Conservation (phyloP, 2,329 filamentous ascomycete genomes). For the Cladosporium phlei region DNA sequence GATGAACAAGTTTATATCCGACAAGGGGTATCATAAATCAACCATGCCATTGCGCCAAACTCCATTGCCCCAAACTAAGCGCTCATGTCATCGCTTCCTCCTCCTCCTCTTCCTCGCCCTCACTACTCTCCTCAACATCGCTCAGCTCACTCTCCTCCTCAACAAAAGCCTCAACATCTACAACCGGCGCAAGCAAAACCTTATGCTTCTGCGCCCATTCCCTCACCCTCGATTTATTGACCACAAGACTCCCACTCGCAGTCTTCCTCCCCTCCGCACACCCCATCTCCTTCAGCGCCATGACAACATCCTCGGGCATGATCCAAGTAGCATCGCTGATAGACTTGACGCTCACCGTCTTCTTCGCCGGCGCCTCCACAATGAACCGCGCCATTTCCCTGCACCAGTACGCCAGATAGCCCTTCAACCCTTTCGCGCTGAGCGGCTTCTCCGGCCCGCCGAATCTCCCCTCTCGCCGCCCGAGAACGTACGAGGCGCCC, state of each 20-base stretch:
- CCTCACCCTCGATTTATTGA: conserved; percentile 56
- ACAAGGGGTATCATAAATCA: conserved; percentile 11
- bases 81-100: neutral
- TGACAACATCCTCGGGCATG: conserved; percentile 74
- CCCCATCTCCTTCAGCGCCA: conserved; percentile 73
- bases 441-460: conserved; percentile 94
- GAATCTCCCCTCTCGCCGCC: conserved; percentile 72
- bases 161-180: conserved; percentile 70
- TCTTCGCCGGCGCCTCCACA: conserved; percentile 42
- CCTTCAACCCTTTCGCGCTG: conserved; percentile 74
- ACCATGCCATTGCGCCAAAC: neutral
- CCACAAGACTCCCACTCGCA: conserved; percentile 45
- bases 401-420: conserved; percentile 82
- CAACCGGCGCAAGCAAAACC: conserved; percentile 60
- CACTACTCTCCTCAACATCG: conserved; percentile 24
- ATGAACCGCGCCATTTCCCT: conserved; percentile 72
- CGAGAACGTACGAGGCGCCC: conserved; percentile 89
- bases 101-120: neutral
- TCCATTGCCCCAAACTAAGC: neutral
- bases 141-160: conserved; percentile 51
- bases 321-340: conserved; percentile 80
- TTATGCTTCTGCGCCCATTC: conserved; percentile 62
- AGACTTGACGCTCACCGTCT: conserved; percentile 60
- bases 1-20: no score
- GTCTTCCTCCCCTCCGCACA: conserved; percentile 57